Percentiles rank a stretch among this genome's conserved stretches.
Conservation (phyloP, 2,329 filamentous ascomycete genomes). For the Lomentospora prolificans region DNA sequence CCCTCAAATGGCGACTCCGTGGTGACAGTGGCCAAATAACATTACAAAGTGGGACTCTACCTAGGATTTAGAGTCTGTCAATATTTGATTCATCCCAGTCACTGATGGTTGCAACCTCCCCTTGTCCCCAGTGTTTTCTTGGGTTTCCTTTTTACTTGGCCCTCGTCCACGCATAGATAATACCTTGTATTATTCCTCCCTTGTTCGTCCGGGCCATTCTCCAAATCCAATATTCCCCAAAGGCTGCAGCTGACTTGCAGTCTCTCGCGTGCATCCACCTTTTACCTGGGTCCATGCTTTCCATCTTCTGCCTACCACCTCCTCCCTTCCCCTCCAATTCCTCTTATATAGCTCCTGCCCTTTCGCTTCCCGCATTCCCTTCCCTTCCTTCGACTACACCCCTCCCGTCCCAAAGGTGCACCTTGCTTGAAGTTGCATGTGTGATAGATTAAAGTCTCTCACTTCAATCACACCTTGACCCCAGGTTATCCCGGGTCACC, state of each 20-base stretch:
- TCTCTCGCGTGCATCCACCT: not conserved
- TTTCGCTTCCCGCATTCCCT: slow-evolving; percentile 8
- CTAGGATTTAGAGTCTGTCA: not conserved
- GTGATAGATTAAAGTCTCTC: not conserved
- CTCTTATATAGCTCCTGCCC: not conserved
- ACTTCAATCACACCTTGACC: not conserved
- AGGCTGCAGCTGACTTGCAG: not conserved
- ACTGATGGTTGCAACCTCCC: not conserved
- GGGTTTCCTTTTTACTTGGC: not conserved
- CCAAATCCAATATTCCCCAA: not conserved
- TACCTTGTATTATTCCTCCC: not conserved
- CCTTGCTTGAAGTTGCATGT: not conserved
- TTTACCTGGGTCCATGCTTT: not conserved
- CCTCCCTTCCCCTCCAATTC: not conserved
- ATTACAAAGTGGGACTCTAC: not conserved
- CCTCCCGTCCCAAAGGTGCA: not conserved
- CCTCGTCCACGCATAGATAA: not conserved
- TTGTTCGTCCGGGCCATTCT: not conserved
- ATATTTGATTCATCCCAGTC: slow-evolving; percentile 1
- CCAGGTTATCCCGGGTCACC: not conserved
- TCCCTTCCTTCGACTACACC: slow-evolving; percentile 1
- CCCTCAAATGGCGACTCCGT: not conserved
- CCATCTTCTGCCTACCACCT: not conserved
- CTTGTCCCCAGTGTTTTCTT: not conserved
- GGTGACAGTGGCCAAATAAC: not conserved